Evolutionary conservation across 2,329 filamentous ascomycete species (phyloP).

Genomic region (Fusarium sp.): DNA sequence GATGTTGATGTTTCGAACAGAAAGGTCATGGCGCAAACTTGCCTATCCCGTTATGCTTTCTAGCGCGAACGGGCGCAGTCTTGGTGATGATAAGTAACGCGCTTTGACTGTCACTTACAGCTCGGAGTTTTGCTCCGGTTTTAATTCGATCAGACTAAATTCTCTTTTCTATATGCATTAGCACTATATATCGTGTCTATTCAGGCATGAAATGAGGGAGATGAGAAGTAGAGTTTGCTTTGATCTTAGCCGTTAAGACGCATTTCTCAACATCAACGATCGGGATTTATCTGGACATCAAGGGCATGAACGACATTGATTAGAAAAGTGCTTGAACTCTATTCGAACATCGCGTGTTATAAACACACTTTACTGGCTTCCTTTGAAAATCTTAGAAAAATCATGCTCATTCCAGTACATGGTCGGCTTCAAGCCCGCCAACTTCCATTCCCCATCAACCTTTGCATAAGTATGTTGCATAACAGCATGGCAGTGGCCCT

Average conservation of each 20-base stretch:
- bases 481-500: not conserved
- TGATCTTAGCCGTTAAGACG: fast-evolving
- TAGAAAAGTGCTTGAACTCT: not conserved
- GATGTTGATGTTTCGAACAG: not conserved
- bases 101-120: not conserved
- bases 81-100: no score
- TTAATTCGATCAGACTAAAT: fast-evolving
- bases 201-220: not conserved
- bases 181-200: fast-evolving
- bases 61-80: not conserved
- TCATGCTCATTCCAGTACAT: constrained; percentile 6
- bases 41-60: not conserved
- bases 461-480: constrained; percentile 6
- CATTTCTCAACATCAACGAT: not conserved
- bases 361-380: not conserved
- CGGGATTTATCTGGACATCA: not conserved
- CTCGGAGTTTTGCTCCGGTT: not conserved
- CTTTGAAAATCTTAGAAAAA: not conserved
- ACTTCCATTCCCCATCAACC: not conserved
- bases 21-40: not conserved
- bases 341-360: fast-evolving
- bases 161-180: not conserved
- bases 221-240: not conserved
- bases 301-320: not conserved
- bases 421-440: not conserved